Conservation (phyloP, 768 basidiomycete species). For the Pisolithus albus region DNA sequence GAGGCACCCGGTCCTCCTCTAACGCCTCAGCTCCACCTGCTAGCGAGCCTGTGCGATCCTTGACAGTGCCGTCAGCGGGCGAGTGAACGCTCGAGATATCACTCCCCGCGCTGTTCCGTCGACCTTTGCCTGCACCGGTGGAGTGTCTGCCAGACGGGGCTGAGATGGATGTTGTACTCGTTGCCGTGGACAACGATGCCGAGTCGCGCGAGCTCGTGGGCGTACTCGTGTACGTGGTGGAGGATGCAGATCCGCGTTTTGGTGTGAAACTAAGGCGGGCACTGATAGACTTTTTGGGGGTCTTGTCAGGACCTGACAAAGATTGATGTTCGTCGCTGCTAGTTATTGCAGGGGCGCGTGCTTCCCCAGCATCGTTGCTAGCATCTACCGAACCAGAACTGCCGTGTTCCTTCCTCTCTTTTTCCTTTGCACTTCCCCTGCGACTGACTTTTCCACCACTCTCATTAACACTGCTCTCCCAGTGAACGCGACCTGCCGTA, state of each 20-base stretch:
- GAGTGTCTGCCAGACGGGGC: slow-evolving; percentile 59
- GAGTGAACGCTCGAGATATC: slow-evolving; percentile 76
- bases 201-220: slow-evolving; percentile 85
- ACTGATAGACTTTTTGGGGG: slow-evolving; percentile 57
- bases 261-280: slow-evolving; percentile 72
- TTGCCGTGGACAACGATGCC: slow-evolving; percentile 69
- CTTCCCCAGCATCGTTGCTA: slow-evolving; percentile 36
- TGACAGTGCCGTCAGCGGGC: slow-evolving; percentile 51
- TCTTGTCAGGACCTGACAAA: slow-evolving; percentile 49
- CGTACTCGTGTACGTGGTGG: slow-evolving; percentile 77
- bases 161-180: slow-evolving; percentile 73
- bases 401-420: slow-evolving; percentile 42
- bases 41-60: slow-evolving; percentile 62
- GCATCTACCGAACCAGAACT: slow-evolving; percentile 29
- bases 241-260: slow-evolving; percentile 85
- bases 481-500: slow-evolving; percentile 51
- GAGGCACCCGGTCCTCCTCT: slow-evolving; percentile 72
- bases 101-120: slow-evolving; percentile 81
- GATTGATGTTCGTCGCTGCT: slow-evolving; percentile 55
- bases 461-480: slow-evolving; percentile 59
- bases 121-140: slow-evolving; percentile 47
- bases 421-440: slow-evolving; percentile 34
- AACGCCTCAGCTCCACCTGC: slow-evolving; percentile 50
- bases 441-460: slow-evolving; percentile 29
- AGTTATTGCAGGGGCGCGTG: slow-evolving; percentile 34